Evolutionary conservation across 495 filamentous ascomycete species (phyloP), one percentile per base, ranked within the genome.

Genomic region (Penicillium bovifimosum): DNA sequence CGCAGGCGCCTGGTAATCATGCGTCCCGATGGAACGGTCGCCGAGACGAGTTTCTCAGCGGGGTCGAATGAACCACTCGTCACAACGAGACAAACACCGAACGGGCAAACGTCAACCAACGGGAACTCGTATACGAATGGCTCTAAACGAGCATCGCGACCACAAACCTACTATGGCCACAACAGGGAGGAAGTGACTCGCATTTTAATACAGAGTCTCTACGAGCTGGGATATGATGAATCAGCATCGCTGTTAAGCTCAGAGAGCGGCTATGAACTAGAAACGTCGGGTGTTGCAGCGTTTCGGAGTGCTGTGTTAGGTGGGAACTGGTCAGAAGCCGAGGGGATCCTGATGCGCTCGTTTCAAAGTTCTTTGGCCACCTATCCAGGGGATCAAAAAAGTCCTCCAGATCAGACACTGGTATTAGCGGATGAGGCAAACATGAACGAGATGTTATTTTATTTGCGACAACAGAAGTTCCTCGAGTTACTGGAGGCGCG

Each of bases 171-270:
- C 62, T 86, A 81, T 56, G 91, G 90, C 17, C 92, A 99, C 64
- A 85, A 91, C 65, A 84, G 90, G 62, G 92, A 95, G 73, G 91
- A 99, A 70, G 85, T 97, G 9, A 93, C 93, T 6, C 78, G 93
- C 45, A 87, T 99, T 46, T 68, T 96, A 55, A 95, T 97, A 59
- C 93, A 99, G 68, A 87, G 90, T 31, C 70, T 99, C 42, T 76
- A 80, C 18, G 93, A 97, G 66, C 69, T 97, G 67, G 93, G 92
- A 2, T 96, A 97, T 66, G 73, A 82, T 49, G 74, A 69, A 6
- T 86, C 92, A 20, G 93, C 95, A 29, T 75, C 80, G 16, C 78
- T 73, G 52, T 74, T 99, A 50, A 83, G 78, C 61, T 74, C 83
- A 47, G 89, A 92, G 69, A 96, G 91, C 60, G 92, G 92, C 6